Percentiles rank a stretch among this genome's conserved stretches.
phyloP scores from a whole-genome alignment of 2,329 filamentous ascomycete species.

The Cadophora malorum region DNA sequence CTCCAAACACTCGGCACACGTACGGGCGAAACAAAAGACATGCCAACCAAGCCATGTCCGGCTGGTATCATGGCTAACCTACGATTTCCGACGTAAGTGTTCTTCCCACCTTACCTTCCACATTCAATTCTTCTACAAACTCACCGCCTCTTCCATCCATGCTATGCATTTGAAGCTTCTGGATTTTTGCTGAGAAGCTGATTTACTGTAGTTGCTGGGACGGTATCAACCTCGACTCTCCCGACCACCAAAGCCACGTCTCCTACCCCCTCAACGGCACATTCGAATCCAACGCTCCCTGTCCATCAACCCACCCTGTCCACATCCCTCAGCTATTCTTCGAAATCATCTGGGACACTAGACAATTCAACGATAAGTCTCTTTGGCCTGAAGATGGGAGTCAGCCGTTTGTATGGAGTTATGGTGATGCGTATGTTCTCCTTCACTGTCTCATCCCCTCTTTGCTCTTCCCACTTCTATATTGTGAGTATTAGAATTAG shows the following conservation, averaged over 20 bases:
- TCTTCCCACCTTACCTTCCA: not conserved
- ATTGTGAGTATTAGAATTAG: too few species aligned
- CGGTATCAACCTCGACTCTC: not conserved
- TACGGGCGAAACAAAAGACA: not conserved
- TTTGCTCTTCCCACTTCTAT: too few species aligned
- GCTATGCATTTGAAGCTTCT: too few species aligned
- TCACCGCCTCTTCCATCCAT: too few species aligned
- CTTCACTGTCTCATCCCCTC: too few species aligned
- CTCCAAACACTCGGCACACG: not conserved
- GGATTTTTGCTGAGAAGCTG: too few species aligned
- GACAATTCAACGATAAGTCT: slow-evolving; percentile 30
- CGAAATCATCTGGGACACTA: slow-evolving; percentile 22
- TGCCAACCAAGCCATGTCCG: not conserved
- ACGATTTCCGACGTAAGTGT: not conserved
- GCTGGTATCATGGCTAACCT: not conserved
- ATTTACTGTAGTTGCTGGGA: not conserved
- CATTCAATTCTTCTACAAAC: not conserved
- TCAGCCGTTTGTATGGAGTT: not conserved
- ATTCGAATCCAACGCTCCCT: slow-evolving; percentile 22
- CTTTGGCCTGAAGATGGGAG: not conserved
- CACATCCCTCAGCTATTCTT: slow-evolving; percentile 24
- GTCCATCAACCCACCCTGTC: slow-evolving; percentile 20
- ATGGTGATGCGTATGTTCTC: not conserved
- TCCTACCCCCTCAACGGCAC: slow-evolving; percentile 20
- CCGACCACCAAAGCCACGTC: slow-evolving; percentile 5